Conservation (phyloP, 1,284 basidiomycete genomes). For the Trichosporon faecale region DNA sequence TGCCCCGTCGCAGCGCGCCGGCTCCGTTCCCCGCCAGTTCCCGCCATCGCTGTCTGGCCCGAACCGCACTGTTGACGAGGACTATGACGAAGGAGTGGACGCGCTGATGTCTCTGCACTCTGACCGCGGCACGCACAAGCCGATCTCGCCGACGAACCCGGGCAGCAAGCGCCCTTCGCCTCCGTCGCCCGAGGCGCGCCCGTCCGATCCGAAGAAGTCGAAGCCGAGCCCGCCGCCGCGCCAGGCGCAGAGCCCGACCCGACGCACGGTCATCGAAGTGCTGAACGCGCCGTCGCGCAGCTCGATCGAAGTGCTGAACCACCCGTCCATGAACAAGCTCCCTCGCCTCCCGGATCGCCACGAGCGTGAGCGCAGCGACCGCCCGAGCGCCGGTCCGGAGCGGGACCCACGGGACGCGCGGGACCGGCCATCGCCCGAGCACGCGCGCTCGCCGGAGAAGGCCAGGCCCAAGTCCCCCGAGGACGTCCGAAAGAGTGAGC, state of each 20-base stretch:
- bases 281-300: slow-evolving; percentile 34
- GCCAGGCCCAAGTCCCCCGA: slow-evolving; percentile 1
- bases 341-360: not conserved
- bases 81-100: slow-evolving; percentile 52
- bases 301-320: slow-evolving; percentile 44
- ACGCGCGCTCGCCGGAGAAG: slow-evolving; percentile 14
- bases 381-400: not conserved
- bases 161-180: slow-evolving; percentile 37
- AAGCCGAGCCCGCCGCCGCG: slow-evolving; percentile 25
- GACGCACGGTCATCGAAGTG: slow-evolving; percentile 46
- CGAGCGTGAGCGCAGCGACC: slow-evolving; percentile 13
- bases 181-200: slow-evolving; percentile 32
- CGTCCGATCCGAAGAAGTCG: slow-evolving; percentile 31
- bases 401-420: not conserved
- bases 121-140: slow-evolving; percentile 31
- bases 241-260: slow-evolving; percentile 18
- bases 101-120: slow-evolving; percentile 51
- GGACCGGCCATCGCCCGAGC: slow-evolving; percentile 3
- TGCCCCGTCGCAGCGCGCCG: slow-evolving; percentile 15
- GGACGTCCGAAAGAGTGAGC: slow-evolving; percentile 12
- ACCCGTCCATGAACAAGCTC: slow-evolving; percentile 29
- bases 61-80: slow-evolving; percentile 45
- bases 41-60: slow-evolving; percentile 6
- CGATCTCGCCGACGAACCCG: slow-evolving; percentile 15
- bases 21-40: slow-evolving; percentile 1